A percentile compares a stretch with the other conserved stretches of the same genome.
Evolutionary conservation across 208 protist species (phyloP).

Genomic region (Crithidia fasciculata): DNA sequence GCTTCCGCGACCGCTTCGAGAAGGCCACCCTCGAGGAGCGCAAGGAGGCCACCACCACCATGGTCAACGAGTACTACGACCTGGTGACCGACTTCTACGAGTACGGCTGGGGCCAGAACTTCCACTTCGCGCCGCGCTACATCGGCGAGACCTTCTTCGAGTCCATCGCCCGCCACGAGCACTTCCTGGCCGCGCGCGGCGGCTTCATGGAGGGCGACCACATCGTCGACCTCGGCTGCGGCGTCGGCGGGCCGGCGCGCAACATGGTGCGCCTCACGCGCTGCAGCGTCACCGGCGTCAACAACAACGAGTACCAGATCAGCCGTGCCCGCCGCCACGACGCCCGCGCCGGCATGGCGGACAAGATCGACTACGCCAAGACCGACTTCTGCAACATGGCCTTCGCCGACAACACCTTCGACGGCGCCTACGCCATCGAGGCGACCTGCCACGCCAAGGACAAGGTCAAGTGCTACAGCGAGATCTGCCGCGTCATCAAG

Average conservation of each 20-base stretch:
- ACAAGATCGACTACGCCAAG: constrained; percentile 88
- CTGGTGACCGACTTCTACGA: constrained; percentile 98
- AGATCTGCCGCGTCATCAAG: constrained; percentile 96
- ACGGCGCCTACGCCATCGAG: constrained; percentile 96
- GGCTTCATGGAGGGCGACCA: constrained; percentile 86
- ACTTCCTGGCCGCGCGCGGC: constrained; percentile 91
- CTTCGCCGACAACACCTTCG: constrained; percentile 90
- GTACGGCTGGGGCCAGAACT: constrained; percentile 97
- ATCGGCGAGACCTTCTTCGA: constrained; percentile 90
- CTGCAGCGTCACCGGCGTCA: constrained; percentile 95
- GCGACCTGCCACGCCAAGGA: constrained; percentile 97
- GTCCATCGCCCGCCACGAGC: constrained; percentile 95
- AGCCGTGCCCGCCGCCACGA: constrained; percentile 81
- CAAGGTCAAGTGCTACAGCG: constrained; percentile 91
- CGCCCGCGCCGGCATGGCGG: constrained; percentile 62
- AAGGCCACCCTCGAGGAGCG: constrained; percentile 68
- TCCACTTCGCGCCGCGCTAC: constrained; percentile 94
- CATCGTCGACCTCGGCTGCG: constrained; percentile 95
- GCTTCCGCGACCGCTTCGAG: constrained; percentile 84
- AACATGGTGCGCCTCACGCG: constrained; percentile 95
- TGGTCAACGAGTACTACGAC: constrained; percentile 97
- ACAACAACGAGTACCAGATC: constrained; percentile 98
- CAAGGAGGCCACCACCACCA: constrained; percentile 73
- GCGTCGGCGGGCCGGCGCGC: constrained; percentile 95
- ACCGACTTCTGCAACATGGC: constrained; percentile 95